Percentiles rank a stretch among this genome's conserved stretches.
Evolutionary conservation across 176 grass and related monocot species (phyloP).

Genomic region (Thalia dealbata): DNA sequence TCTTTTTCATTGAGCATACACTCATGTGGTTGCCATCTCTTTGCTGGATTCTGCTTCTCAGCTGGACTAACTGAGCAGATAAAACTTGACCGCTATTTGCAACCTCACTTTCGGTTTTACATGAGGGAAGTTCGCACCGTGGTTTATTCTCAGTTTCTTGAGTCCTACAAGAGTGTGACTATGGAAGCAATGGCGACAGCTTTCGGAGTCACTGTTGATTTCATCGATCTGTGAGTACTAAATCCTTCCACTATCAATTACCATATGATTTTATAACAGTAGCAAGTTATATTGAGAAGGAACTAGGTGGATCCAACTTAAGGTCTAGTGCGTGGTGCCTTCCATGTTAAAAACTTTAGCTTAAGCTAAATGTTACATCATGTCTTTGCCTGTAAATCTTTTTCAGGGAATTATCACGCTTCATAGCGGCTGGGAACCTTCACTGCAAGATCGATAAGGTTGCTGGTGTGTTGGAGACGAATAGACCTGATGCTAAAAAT

Average conservation of each 20-base stretch:
- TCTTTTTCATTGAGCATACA: constrained; percentile 16
- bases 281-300: too few species aligned
- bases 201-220: constrained; percentile 86
- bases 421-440: constrained; percentile 91
- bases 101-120: constrained; percentile 85
- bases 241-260: background rate
- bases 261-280: too few species aligned
- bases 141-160: constrained; percentile 88
- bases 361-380: background rate
- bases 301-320: too few species aligned
- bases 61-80: constrained; percentile 91
- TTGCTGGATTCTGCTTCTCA: constrained; percentile 23
- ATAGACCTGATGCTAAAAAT: constrained; percentile 81
- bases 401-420: constrained; percentile 77
- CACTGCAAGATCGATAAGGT: constrained; percentile 99
- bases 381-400: background rate
- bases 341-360: background rate
- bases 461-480: constrained; percentile 81
- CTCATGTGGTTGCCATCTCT: background rate
- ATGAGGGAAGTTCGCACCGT: constrained; percentile 93
- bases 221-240: constrained; percentile 83
- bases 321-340: too few species aligned
- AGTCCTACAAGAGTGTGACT: constrained; percentile 96
- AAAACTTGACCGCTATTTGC: constrained; percentile 83
- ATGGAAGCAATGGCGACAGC: constrained; percentile 96